A percentile compares a stretch with the other conserved stretches of the same genome.
Evolutionary conservation across 495 filamentous ascomycete genomes (phyloP).

Genomic region (Peziza echinospora): DNA sequence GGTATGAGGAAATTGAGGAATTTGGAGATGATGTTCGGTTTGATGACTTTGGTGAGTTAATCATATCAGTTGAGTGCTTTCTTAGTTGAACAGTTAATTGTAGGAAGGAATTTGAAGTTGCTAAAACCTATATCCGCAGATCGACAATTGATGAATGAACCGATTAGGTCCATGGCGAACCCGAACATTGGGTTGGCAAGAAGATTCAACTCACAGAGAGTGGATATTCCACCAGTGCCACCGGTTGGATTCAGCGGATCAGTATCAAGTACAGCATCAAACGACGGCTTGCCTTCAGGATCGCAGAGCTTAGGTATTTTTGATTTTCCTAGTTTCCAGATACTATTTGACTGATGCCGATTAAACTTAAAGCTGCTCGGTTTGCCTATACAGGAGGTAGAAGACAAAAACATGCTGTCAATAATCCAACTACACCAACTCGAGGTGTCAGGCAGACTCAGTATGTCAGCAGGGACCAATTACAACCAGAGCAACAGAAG

Average conservation of each 20-base stretch:
- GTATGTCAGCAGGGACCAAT: background rate
- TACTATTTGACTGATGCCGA: background rate
- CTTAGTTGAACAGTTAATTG: background rate
- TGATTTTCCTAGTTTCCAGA: too few species aligned
- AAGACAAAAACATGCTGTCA: background rate
- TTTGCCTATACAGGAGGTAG: background rate
- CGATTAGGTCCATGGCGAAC: background rate
- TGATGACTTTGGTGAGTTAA: background rate
- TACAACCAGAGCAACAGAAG: background rate
- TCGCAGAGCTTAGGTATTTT: too few species aligned
- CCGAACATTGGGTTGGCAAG: background rate
- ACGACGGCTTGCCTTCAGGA: background rate
- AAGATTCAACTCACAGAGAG: background rate
- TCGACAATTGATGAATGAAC: background rate
- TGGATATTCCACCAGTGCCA: too few species aligned
- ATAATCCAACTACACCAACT: background rate
- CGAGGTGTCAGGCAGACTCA: background rate
- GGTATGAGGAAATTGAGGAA: too few species aligned
- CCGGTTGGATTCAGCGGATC: background rate
- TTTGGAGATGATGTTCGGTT: background rate
- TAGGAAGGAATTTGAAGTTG: background rate
- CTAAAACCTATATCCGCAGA: too few species aligned
- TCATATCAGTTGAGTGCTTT: background rate
- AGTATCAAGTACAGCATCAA: background rate
- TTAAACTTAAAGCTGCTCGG: background rate